Evolutionary conservation across 1,284 basidiomycete genomes (phyloP).

Genomic region (Fomitopsis betulina): DNA sequence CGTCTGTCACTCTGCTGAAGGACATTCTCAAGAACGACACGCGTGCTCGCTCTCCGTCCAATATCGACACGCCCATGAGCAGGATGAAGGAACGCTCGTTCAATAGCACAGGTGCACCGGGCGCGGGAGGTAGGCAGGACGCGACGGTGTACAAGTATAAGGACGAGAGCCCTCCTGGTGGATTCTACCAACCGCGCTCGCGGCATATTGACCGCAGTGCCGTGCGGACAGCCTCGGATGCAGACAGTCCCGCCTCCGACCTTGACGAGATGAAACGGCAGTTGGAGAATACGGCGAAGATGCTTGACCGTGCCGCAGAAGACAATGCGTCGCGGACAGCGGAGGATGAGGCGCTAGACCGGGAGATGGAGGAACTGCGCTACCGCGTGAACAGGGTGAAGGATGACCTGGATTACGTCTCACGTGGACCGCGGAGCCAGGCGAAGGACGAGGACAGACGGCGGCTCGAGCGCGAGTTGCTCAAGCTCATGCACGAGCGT

Average conservation of each 20-base stretch:
- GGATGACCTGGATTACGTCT: slow-evolving; percentile 91
- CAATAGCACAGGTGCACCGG: slow-evolving; percentile 44
- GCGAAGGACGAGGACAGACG: slow-evolving; percentile 86
- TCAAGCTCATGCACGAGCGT: slow-evolving; percentile 87
- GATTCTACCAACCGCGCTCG: slow-evolving; percentile 81
- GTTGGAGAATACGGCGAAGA: slow-evolving; percentile 77
- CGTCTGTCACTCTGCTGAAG: slow-evolving; percentile 89
- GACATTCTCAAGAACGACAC: slow-evolving; percentile 88
- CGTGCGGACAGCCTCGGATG: slow-evolving; percentile 73
- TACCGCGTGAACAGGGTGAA: slow-evolving; percentile 86
- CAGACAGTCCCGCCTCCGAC: slow-evolving; percentile 68
- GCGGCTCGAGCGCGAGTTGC: slow-evolving; percentile 84
- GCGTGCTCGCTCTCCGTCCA: slow-evolving; percentile 52
- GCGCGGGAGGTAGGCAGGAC: slow-evolving; percentile 69
- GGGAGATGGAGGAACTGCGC: slow-evolving; percentile 86
- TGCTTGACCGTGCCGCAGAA: slow-evolving; percentile 74
- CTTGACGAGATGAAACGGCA: slow-evolving; percentile 86
- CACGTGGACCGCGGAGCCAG: slow-evolving; percentile 69
- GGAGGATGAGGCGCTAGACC: slow-evolving; percentile 86
- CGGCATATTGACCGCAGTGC: slow-evolving; percentile 87
- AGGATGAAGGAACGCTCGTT: slow-evolving; percentile 72
- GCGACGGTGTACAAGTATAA: slow-evolving; percentile 93
- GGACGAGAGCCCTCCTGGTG: slow-evolving; percentile 52
- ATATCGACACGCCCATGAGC: slow-evolving; percentile 48
- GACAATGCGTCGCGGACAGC: slow-evolving; percentile 56